Base-by-base conservation (phyloP, 345 rosid species). In the Citrus cavaleriei region DNA sequence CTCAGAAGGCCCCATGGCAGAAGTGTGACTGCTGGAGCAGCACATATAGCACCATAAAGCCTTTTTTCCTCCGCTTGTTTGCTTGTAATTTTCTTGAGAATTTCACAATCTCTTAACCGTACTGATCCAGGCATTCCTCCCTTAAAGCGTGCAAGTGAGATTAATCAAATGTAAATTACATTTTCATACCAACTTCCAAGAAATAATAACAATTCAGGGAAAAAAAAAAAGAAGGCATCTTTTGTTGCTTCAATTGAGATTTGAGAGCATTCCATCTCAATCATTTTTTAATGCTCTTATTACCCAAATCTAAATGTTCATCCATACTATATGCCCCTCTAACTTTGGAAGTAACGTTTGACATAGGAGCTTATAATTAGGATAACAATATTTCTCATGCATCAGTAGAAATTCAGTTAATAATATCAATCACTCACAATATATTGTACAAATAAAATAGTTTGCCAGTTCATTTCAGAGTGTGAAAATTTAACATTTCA, bases 71-170 rank as follows among this genome's bases (percentile, higher is more conserved):
- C 96, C 5, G 92, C 96, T 80, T 95, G 99, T 82, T 87, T 90
- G 86, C 89, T 90, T 65, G 87, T 87, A 65, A 95, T 93, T 82
- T 81, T 69, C 80, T 84, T 89, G 10, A 95, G 92, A 81, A 83
- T 78, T 77, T 86, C 85, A 79, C 91, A 88, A 70, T 95, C 99
- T 86, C 98, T 92, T 78, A 95, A 85, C 74, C 93, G 87, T 25
- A 86, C 98, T 49, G 99, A 86, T 46, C 99, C 99, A 66, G 98
- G 99, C 99, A 95, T 95, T 67, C 99, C 99, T 81, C 99, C 99
- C 99, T 93, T 80, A 60, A 77, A 78, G 12, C 70, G 57, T 49
- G 63, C 63, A 75, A 14, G 62, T 67, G 51, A 27, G 10, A 37
- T 76, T 49, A 84, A 65, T 32, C 51, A 32, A 38, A 46, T 24